Conservation (phyloP, 2,329 filamentous ascomycete genomes). For the Trichoderma sp. region DNA sequence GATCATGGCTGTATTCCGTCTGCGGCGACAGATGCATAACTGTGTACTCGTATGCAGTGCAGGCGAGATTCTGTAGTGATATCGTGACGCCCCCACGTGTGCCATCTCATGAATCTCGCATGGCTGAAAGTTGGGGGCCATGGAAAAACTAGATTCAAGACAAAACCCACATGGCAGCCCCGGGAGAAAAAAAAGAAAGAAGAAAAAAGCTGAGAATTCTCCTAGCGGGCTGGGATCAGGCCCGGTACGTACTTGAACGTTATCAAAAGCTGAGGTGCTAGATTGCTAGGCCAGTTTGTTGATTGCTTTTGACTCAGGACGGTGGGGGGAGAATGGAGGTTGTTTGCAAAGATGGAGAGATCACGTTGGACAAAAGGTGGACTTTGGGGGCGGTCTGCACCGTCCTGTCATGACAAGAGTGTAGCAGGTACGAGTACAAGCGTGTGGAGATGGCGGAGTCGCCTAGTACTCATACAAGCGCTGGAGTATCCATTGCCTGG, state of each 20-base stretch:
- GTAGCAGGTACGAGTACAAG: background rate
- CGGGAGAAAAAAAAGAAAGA: background rate
- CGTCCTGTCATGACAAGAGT: background rate
- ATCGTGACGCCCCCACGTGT: background rate
- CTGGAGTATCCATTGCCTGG: background rate
- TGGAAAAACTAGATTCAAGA: background rate
- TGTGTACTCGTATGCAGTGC: background rate
- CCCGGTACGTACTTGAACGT: background rate
- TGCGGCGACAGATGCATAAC: background rate
- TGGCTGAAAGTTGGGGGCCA: conserved; percentile 1
- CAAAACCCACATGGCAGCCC: background rate
- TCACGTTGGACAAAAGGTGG: background rate
- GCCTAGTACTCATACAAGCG: background rate
- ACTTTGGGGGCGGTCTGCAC: background rate
- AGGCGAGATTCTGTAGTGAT: background rate
- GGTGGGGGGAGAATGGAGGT: background rate
- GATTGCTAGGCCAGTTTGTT: background rate
- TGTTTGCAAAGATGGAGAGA: background rate
- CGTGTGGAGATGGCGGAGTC: background rate
- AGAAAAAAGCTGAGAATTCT: background rate
- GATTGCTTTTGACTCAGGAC: background rate
- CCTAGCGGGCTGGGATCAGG: background rate
- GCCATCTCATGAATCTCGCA: conserved; percentile 9
- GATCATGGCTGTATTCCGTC: background rate
- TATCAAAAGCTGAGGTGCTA: background rate